Evolutionary conservation across 495 filamentous ascomycete genomes (phyloP).

Genomic region (Cercophora samala): DNA sequence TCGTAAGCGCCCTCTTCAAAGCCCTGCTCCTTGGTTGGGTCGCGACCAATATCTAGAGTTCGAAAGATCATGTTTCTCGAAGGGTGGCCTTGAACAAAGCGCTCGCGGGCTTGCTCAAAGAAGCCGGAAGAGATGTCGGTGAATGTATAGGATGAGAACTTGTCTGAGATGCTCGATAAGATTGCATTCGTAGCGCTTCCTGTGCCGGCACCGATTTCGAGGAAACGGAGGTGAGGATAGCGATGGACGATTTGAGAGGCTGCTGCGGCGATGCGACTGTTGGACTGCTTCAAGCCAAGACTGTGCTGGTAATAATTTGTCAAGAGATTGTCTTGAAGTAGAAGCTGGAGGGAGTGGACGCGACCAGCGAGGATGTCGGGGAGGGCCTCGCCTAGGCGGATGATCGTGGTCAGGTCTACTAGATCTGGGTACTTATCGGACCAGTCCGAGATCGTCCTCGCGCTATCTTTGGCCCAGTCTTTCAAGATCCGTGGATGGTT

Average conservation of each 20-base stretch:
- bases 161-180: constrained; percentile 27
- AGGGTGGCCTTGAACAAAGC: constrained; percentile 32
- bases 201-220: constrained; percentile 56
- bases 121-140: constrained; percentile 55
- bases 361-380: background rate
- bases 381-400: background rate
- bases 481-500: background rate
- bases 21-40: constrained; percentile 46
- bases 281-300: background rate
- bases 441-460: background rate
- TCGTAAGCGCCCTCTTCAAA: constrained; percentile 50
- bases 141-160: constrained; percentile 44
- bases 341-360: background rate
- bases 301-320: background rate
- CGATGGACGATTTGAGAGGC: background rate
- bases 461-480: background rate
- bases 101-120: constrained; percentile 46
- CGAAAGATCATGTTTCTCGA: constrained; percentile 41
- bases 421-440: background rate
- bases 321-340: background rate
- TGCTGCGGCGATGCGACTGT: background rate
- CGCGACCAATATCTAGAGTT: constrained; percentile 47
- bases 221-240: constrained; percentile 5
- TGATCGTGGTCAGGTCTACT: background rate
- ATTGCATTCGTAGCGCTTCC: constrained; percentile 46